phyloP scores from a whole-genome alignment of 148 eudicot species.

The Rhododendron simsii region DNA sequence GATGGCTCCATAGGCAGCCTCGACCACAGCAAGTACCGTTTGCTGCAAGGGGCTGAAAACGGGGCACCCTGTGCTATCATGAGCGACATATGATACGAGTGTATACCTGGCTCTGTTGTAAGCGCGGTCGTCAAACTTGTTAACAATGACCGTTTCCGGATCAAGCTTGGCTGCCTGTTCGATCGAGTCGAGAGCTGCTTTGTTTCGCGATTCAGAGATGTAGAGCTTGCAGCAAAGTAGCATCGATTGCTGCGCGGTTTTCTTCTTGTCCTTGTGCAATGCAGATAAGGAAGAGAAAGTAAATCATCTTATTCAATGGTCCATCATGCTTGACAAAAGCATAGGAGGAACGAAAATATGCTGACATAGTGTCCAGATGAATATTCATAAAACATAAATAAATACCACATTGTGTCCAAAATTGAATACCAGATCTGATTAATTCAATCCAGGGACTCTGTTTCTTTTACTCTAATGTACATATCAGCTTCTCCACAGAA shows the following conservation, averaged over 20 bases:
- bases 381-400: background rate
- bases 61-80: slow-evolving; percentile 56
- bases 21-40: slow-evolving; percentile 49
- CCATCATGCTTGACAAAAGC: background rate
- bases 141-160: slow-evolving; percentile 48
- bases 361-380: background rate
- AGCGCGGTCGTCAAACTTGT: slow-evolving; percentile 50
- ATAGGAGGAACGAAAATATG: background rate
- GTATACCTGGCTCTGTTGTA: slow-evolving; percentile 51
- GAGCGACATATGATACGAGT: slow-evolving; percentile 51
- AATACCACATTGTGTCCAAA: background rate
- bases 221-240: slow-evolving; percentile 58
- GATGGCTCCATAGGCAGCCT: slow-evolving; percentile 51
- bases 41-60: slow-evolving; percentile 53
- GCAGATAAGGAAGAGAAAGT: background rate
- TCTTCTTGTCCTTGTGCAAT: slow-evolving; percentile 40
- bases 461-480: background rate
- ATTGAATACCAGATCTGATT: background rate
- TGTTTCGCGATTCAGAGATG: slow-evolving; percentile 54
- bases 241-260: slow-evolving; percentile 35
- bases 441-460: background rate
- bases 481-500: background rate
- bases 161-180: slow-evolving; percentile 49
- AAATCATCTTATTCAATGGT: background rate
- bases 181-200: slow-evolving; percentile 41